phyloP scores from a whole-genome alignment of 345 rosid genomes.

The Zanthoxylum bungeanum region DNA sequence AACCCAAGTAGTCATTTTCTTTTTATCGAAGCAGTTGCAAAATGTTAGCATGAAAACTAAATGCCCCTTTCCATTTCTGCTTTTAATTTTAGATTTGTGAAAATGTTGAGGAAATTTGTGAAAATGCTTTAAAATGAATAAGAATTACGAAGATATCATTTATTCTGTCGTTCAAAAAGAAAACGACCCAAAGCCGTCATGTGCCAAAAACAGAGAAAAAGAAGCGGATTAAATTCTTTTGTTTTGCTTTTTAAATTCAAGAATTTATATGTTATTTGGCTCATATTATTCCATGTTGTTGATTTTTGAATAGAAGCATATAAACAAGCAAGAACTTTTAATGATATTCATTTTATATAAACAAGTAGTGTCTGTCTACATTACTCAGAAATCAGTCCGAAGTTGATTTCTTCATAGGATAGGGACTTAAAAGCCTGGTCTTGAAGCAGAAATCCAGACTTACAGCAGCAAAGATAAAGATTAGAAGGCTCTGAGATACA shows the following conservation, averaged over 20 bases:
- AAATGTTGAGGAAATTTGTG: not conserved
- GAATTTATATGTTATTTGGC: not conserved
- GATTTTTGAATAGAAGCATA: not conserved
- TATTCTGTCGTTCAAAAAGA: too few species aligned
- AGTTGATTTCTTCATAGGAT: slow-evolving; percentile 33
- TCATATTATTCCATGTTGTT: not conserved
- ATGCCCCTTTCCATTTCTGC: not conserved
- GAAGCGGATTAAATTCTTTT: not conserved
- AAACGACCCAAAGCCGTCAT: too few species aligned
- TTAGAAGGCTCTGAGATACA: slow-evolving; percentile 44
- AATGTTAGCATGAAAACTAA: not conserved
- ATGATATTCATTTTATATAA: not conserved
- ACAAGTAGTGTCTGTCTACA: not conserved
- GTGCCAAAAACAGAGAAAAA: too few species aligned
- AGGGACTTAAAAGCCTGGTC: slow-evolving; percentile 48
- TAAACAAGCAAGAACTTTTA: not conserved
- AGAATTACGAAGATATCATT: too few species aligned
- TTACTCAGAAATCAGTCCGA: slow-evolving; percentile 2
- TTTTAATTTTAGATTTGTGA: not conserved
- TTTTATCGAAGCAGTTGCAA: not conserved
- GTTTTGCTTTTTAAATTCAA: not conserved
- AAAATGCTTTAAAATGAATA: too few species aligned
- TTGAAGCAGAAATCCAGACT: slow-evolving; percentile 60
- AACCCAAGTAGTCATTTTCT: not conserved
- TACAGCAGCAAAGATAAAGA: slow-evolving; percentile 54